A percentile compares a stretch with the other conserved stretches of the same genome.
Evolutionary conservation across 176 grass and related monocot genomes (phyloP).

Genomic region (Bonia amplexicaulis): DNA sequence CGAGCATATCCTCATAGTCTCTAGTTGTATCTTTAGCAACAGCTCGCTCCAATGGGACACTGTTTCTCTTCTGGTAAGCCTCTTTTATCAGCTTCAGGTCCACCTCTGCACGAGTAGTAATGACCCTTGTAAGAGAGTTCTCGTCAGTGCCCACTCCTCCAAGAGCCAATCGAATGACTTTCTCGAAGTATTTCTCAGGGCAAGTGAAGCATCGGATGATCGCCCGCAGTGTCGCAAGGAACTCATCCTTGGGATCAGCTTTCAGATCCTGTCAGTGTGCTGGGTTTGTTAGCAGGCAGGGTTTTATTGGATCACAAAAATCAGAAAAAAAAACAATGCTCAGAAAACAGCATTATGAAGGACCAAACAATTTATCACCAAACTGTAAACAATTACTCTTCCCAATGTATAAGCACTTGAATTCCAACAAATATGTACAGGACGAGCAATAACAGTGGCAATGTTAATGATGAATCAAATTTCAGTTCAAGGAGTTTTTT

Average conservation of each 20-base stretch:
- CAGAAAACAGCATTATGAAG: neutral
- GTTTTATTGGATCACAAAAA: neutral
- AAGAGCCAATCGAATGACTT: conserved; percentile 55
- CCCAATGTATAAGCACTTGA: neutral
- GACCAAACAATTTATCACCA: neutral
- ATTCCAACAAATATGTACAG: neutral
- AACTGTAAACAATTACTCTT: neutral
- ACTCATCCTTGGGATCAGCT: conserved; percentile 77
- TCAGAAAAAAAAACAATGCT: neutral
- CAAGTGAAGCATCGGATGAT: conserved; percentile 69
- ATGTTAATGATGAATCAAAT: neutral
- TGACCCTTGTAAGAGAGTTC: conserved; percentile 66
- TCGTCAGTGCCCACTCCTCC: conserved; percentile 72
- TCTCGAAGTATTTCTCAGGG: conserved; percentile 81
- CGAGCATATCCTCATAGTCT: conserved; percentile 69
- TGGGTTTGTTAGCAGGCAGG: neutral
- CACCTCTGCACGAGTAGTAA: conserved; percentile 66
- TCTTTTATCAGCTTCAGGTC: conserved; percentile 74
- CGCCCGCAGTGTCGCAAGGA: conserved; percentile 53
- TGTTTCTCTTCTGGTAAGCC: conserved; percentile 84
- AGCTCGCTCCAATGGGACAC: conserved; percentile 55
- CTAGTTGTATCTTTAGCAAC: conserved; percentile 70
- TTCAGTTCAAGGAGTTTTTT: neutral
- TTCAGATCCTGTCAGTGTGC: conserved; percentile 56
- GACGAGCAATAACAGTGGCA: neutral